Evolutionary conservation across 2,329 filamentous ascomycete genomes (phyloP).

Genomic region (Neopestalotiopsis clavispora): DNA sequence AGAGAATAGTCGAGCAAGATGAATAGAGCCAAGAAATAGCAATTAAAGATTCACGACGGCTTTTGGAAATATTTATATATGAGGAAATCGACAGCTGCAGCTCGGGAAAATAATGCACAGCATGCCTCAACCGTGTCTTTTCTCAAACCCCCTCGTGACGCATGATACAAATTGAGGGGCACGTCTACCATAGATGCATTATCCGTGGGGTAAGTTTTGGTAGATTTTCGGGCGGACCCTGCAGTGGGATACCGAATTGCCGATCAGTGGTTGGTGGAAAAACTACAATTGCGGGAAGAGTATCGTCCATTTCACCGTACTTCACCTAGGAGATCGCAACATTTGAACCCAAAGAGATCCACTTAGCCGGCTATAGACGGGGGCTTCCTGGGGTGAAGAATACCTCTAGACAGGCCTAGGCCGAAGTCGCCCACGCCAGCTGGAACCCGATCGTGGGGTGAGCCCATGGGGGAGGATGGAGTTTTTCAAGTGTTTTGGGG

Average conservation of each 20-base stretch:
- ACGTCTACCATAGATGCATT: background rate
- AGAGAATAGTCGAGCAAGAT: background rate
- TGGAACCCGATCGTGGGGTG: background rate
- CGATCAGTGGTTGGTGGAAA: slow-evolving; percentile 16
- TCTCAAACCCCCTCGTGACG: background rate
- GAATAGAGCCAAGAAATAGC: background rate
- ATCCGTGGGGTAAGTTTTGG: slow-evolving; percentile 13
- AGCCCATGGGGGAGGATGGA: slow-evolving; percentile 2
- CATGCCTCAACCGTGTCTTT: background rate
- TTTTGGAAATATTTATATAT: background rate
- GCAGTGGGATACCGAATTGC: background rate
- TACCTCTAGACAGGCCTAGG: background rate
- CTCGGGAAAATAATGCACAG: background rate
- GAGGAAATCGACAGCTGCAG: background rate
- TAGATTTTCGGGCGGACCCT: slow-evolving; percentile 5
- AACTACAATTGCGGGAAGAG: slow-evolving; percentile 13
- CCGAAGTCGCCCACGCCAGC: background rate
- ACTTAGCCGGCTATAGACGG: slow-evolving; percentile 3
- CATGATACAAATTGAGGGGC: slow-evolving; percentile 6
- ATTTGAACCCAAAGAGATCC: background rate
- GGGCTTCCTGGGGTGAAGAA: background rate
- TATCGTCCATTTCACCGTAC: background rate
- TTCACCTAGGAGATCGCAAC: background rate
- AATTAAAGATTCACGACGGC: background rate
- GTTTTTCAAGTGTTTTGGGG: background rate